Evolutionary conservation across 208 protist species (phyloP), one percentile per base, ranked within the genome.

Genomic region (Trichomonas vaginalis): DNA sequence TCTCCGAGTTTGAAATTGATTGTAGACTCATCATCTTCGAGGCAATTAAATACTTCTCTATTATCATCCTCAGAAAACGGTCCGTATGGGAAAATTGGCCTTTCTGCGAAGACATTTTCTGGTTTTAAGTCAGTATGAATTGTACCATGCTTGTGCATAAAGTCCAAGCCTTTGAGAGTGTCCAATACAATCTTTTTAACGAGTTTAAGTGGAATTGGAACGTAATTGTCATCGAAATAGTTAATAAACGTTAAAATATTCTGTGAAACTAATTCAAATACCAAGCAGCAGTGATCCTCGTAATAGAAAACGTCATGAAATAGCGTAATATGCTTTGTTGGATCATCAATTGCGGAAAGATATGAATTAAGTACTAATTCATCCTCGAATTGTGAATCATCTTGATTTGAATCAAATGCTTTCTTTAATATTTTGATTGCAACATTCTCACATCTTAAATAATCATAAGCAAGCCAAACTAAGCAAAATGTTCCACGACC

Each of bases 61-160:
- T 37, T 8, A 27, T 45, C 23, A 80, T 4, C 8, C 8, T 37
- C 79, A 27, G 35, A 0, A 86, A 86, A 86, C 45, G 35, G 35
- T 15, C 3, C 3, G 35, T 86, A 86, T 42, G 47, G 40, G 21
- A 56, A 56, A 56, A 61, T 0, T 12, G 47, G 10, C 35, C 42
- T 4, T 32, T 27, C 42, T 10, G 51, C 42, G 35, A 97, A 95
- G 35, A 97, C 95, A 70, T 97, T 97, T 96, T 97, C 97, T 21
- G 97, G 97, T 80, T 97, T 97, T 4, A 97, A 40, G 92, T 97
- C 97, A 3, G 97, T 97, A 95, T 97, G 97, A 48, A 97, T 97
- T n/a, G 97, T 95, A 10, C 61, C 95, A 12, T 51, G 49, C 6
- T 62, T 88, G 95, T 97, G 96, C 87, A 97, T 45, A 47, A 86